Percentiles rank a stretch among this genome's conserved stretches.
Evolutionary conservation across 2,329 filamentous ascomycete genomes (phyloP).

Genomic region (Malbranchea zuffiana): DNA sequence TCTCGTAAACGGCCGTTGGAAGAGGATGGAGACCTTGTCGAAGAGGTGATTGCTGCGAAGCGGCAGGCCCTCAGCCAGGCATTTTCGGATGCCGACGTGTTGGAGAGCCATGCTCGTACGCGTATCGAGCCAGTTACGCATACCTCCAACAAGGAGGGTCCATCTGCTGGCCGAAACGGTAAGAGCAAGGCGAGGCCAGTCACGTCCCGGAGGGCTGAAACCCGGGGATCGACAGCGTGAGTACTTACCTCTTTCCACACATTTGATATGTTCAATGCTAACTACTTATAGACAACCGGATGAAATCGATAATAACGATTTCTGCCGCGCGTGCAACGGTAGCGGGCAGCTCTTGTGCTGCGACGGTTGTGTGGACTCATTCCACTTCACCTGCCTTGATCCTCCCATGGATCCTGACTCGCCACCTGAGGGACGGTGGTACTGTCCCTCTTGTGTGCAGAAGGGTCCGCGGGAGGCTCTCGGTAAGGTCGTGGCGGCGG

Average conservation of each 20-base stretch:
- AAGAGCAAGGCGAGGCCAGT: slow-evolving; percentile 1
- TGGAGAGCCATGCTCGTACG: slow-evolving; percentile 10
- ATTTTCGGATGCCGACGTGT: too few relatives aligned
- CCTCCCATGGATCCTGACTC: slow-evolving; percentile 57
- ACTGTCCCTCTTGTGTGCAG: slow-evolving; percentile 54
- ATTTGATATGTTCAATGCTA: neutral
- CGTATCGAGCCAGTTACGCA: slow-evolving; percentile 3
- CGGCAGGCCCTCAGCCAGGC: slow-evolving; percentile 16
- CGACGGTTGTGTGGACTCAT: slow-evolving; percentile 80
- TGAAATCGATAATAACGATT: slow-evolving; percentile 66
- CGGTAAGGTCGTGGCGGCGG: slow-evolving; percentile 53
- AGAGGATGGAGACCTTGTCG: slow-evolving; percentile 22
- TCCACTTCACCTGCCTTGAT: slow-evolving; percentile 81
- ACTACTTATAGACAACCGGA: slow-evolving; percentile 6
- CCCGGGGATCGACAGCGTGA: slow-evolving; percentile 6
- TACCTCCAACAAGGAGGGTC: too few relatives aligned
- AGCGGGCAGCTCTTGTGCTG: slow-evolving; percentile 83
- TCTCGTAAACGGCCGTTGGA: slow-evolving; percentile 24
- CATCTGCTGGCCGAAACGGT: neutral
- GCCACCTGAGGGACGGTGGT: slow-evolving; percentile 66
- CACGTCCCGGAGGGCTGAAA: slow-evolving; percentile 1
- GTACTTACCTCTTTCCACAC: neutral
- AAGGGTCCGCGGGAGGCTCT: slow-evolving; percentile 53
- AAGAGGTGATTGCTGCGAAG: slow-evolving; percentile 20
- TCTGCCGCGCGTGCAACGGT: slow-evolving; percentile 75